These are phyloP conservation scores for Escovopsis sp. DNA, from an alignment of 2,329 filamentous ascomycete species.

Conservation along the genomic window DNA sequence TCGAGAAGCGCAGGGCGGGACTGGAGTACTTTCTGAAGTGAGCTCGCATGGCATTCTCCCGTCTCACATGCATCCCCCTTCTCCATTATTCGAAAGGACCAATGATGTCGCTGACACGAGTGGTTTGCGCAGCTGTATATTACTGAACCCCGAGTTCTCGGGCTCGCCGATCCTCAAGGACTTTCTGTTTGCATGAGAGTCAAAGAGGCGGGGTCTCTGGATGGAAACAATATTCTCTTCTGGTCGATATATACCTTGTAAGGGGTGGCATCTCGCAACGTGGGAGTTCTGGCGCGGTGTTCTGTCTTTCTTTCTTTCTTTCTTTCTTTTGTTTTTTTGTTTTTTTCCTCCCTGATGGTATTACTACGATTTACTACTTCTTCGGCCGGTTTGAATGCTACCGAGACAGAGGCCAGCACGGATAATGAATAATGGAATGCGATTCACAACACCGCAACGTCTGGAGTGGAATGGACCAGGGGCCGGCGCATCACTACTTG, in stretches of 20 bases:
- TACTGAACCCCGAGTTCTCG: slow-evolving; percentile 87
- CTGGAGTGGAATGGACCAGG: too few species aligned
- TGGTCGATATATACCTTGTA: too few species aligned
- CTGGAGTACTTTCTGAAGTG: slow-evolving; percentile 91
- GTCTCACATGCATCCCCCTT: not conserved
- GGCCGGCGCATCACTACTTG: too few species aligned
- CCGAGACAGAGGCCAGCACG: too few species aligned
- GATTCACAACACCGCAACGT: too few species aligned
- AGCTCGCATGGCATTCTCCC: slow-evolving; percentile 17
- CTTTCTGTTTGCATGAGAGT: slow-evolving; percentile 55
- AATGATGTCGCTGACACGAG: not conserved
- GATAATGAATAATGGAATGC: too few species aligned
- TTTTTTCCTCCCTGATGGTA: not conserved
- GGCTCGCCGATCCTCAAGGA: slow-evolving; percentile 83
- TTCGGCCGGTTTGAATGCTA: too few species aligned
- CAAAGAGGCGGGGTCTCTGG: not conserved
- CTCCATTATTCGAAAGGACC: not conserved
- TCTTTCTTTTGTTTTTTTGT: not conserved
- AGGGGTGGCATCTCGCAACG: too few species aligned
- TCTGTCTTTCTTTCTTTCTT: too few species aligned
- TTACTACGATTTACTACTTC: too few species aligned
- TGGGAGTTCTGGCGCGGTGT: too few species aligned
- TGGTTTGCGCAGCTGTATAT: slow-evolving; percentile 50
- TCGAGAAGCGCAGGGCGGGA: slow-evolving; percentile 70
- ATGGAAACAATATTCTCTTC: too few species aligned